Evolutionary conservation across 306 rosid species (phyloP), one percentile per base, ranked within the genome.

Genomic region (Acacia acuminata): DNA sequence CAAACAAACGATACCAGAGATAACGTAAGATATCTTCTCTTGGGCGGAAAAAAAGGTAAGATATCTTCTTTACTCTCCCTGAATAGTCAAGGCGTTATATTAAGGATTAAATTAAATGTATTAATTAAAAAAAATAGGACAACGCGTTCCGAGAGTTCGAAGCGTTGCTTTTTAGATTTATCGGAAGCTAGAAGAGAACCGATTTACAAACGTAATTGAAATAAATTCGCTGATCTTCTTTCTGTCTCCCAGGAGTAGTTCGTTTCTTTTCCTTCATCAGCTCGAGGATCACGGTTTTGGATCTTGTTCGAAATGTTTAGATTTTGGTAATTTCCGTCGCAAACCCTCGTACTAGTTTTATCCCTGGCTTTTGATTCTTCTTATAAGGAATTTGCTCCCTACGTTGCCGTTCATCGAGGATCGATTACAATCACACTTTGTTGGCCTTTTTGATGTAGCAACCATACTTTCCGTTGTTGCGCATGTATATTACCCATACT

Each of bases 241-340:
- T 69, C 56, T 24, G 17, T 40, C 70, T 5, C 12, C 17, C 27
- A 30, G 63, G 64, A 77, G 25, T 77, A 5, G 15, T 61, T 45
- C 63, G 75, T 51, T 80, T 76, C 79, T 24, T 9, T 71, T 79
- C 80, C 63, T 56, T 65, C 16, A 63, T 74, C 34, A 58, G 15
- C 40, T 42, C 5, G 77, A 70, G 53, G 70, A 63, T 83, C 84
- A 45, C 43, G 76, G 40, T 65, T 36, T 43, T 56, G 42, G 77
- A 10, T 67, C 79, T 81, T 25, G 19, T 73, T 16, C 56, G 83
- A 82, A 56, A 92, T 90, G 93, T 92, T 92, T 82, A 90, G 88
- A 77, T 92, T 92, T 76, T 92, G 97, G 97, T 92, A 91, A 53
- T 43, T 17, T 10, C 53, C 50, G 6, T 77, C 73, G 25, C n/a